These are phyloP conservation scores for Macroventuria anomochaeta DNA, from an alignment of 2,329 filamentous ascomycete species.

Conservation along the genomic window DNA sequence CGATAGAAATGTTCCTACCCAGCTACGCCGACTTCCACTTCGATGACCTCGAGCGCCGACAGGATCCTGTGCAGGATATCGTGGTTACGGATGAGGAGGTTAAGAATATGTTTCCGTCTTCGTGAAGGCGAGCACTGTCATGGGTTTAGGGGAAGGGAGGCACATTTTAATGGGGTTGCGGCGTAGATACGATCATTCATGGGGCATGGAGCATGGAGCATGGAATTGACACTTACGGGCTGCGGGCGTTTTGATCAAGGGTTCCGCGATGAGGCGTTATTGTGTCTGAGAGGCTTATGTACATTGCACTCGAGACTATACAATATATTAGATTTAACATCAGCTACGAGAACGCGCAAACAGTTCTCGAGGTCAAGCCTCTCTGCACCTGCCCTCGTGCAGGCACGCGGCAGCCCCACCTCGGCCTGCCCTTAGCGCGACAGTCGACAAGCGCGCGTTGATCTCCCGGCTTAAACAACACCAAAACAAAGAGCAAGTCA, in stretches of 20 bases:
- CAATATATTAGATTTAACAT: neutral
- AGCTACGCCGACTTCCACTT: slow-evolving; percentile 76
- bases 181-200: slow-evolving; percentile 1
- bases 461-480: slow-evolving; percentile 29
- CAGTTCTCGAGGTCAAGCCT: neutral
- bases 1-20: slow-evolving; percentile 77
- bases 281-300: neutral
- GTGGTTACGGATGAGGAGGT: slow-evolving; percentile 76
- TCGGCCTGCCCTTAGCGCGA: slow-evolving; percentile 2
- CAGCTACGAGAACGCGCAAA: neutral
- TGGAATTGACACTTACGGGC: neutral
- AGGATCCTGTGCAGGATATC: slow-evolving; percentile 81
- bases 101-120: slow-evolving; percentile 42
- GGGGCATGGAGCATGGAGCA: slow-evolving; percentile 3
- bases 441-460: slow-evolving; percentile 19
- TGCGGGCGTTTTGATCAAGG: neutral
- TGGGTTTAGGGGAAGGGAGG: neutral
- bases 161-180: neutral
- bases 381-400: neutral
- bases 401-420: slow-evolving; percentile 3
- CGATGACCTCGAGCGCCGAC: slow-evolving; percentile 74
- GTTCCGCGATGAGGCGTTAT: slow-evolving; percentile 3
- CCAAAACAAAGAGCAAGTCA: slow-evolving; percentile 23
- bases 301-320: neutral
- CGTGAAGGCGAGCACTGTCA: neutral